Conservation (phyloP, 768 basidiomycete species). For the Leccinum subgranulosum region DNA sequence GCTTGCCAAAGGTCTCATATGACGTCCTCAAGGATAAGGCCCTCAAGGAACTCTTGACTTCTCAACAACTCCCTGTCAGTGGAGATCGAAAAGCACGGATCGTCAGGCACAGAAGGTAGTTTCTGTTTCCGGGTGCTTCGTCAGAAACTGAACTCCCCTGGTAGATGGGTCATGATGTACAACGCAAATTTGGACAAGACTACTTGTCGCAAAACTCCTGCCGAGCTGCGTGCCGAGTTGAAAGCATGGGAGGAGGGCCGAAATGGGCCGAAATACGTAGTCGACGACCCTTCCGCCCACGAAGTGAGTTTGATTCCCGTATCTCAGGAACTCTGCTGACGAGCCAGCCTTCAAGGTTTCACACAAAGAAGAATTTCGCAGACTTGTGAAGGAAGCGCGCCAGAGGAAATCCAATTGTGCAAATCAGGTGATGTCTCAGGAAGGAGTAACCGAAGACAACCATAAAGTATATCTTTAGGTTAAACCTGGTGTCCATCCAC, state of each 20-base stretch:
- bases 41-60: conserved; percentile 52
- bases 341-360: conserved; percentile 7
- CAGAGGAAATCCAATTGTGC: conserved; percentile 29
- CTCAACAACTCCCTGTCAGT: conserved; percentile 46
- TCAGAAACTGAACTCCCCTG: neutral
- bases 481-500: neutral
- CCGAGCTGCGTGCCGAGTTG: conserved; percentile 51
- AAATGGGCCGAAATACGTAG: conserved; percentile 32
- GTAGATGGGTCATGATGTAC: conserved; percentile 65
- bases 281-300: conserved; percentile 39
- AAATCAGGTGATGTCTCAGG: neutral
- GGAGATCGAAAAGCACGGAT: conserved; percentile 54
- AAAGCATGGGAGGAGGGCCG: conserved; percentile 55
- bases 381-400: conserved; percentile 35
- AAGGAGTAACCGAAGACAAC: conserved; percentile 36
- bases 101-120: conserved; percentile 59
- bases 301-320: conserved; percentile 31
- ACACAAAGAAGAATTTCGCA: conserved; percentile 33
- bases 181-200: conserved; percentile 71
- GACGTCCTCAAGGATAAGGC: conserved; percentile 59
- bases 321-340: neutral
- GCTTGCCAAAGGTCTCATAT: conserved; percentile 65
- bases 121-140: neutral
- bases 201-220: conserved; percentile 42
- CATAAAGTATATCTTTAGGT: conserved; percentile 29